Conservation (phyloP, 805 yeast genomes). For the Brettanomyces sp. region DNA sequence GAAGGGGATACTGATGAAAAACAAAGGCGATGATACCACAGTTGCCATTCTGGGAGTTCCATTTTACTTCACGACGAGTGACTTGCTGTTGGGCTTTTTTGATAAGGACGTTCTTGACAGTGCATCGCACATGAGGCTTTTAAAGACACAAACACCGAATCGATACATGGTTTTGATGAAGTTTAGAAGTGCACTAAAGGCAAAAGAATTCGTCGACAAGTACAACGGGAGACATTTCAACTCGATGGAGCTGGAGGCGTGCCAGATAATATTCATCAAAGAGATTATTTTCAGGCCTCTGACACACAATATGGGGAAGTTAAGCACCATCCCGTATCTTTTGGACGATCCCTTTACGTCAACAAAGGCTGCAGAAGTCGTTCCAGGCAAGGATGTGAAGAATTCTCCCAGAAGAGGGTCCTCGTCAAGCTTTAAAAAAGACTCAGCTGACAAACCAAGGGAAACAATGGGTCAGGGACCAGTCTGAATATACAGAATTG, state of each 20-base stretch:
- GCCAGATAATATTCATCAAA: slow-evolving; percentile 68
- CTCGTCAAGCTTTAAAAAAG: no score
- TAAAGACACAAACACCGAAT: slow-evolving; percentile 56
- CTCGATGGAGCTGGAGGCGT: slow-evolving; percentile 81
- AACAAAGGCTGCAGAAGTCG: no score
- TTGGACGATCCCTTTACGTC: slow-evolving; percentile 65
- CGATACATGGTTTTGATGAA: slow-evolving; percentile 73
- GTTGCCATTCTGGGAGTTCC: slow-evolving; percentile 82
- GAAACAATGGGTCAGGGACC: neutral
- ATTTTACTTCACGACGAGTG: slow-evolving; percentile 77
- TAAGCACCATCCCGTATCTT: slow-evolving; percentile 50
- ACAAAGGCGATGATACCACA: slow-evolving; percentile 50
- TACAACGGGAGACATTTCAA: slow-evolving; percentile 72
- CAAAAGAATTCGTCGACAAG: slow-evolving; percentile 53
- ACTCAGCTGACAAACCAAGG: neutral
- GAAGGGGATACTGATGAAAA: slow-evolving; percentile 8
- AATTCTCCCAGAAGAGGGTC: no score
- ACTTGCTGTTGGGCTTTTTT: slow-evolving; percentile 62
- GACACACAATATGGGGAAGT: slow-evolving; percentile 10
- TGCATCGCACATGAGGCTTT: slow-evolving; percentile 64
- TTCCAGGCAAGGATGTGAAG: no score
- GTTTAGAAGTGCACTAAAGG: slow-evolving; percentile 46
- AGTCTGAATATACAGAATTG: slow-evolving; percentile 37
- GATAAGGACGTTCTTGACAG: slow-evolving; percentile 48
- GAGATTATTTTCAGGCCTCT: slow-evolving; percentile 38